A percentile compares a stretch with the other conserved stretches of the same genome.
Conservation (phyloP, 441 rosid genomes). For the Euphorbia celastroides region DNA sequence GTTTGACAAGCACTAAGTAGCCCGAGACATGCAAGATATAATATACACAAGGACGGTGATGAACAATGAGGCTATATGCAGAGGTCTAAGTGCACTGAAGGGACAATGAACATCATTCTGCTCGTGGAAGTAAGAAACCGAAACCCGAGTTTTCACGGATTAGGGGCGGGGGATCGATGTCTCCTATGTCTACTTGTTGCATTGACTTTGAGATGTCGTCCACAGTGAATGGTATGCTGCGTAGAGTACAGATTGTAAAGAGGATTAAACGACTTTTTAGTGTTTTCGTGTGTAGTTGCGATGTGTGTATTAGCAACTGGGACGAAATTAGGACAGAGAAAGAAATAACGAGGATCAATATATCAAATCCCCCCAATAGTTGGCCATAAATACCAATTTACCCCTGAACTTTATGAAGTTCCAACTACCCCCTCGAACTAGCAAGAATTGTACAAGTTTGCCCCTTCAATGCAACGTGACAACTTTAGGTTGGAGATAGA, state of each 20-base stretch:
- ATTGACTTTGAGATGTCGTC: conserved; percentile 95
- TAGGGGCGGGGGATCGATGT: conserved; percentile 74
- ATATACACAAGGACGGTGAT: conserved; percentile 30
- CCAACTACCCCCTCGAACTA: too few relatives aligned
- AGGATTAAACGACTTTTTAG: not conserved
- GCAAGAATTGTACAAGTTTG: too few relatives aligned
- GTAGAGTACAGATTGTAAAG: conserved; percentile 19
- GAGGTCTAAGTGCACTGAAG: conserved; percentile 19
- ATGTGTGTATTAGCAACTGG: not conserved
- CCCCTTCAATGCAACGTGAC: too few relatives aligned
- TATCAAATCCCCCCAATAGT: too few relatives aligned
- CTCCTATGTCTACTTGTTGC: conserved; percentile 80
- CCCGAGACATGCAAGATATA: conserved; percentile 18
- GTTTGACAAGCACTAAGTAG: conserved; percentile 25
- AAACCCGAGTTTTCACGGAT: conserved; percentile 85
- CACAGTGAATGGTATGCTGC: conserved; percentile 92
- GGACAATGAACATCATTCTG: conserved; percentile 40
- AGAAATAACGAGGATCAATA: too few relatives aligned
- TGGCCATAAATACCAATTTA: too few relatives aligned
- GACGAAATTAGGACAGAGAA: not conserved
- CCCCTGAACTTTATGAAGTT: too few relatives aligned
- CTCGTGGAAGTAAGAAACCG: conserved; percentile 71
- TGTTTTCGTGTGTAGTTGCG: not conserved
- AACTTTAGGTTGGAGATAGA: too few relatives aligned
- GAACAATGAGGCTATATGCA: conserved; percentile 38